Evolutionary conservation across 2,329 filamentous ascomycete species (phyloP).

Genomic region (Phoma sp.): DNA sequence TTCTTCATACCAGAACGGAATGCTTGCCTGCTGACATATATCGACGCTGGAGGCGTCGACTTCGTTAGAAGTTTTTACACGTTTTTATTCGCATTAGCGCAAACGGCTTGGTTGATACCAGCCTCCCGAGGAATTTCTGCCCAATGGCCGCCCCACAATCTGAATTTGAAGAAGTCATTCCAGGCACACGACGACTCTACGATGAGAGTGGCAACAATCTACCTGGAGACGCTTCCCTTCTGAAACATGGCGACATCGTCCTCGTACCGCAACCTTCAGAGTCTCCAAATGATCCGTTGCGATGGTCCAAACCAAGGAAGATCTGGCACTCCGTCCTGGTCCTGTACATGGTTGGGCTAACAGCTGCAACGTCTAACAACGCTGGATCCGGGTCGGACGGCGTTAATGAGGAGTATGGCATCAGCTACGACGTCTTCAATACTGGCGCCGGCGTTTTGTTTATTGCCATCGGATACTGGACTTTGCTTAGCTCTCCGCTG

Average conservation of each 20-base stretch:
- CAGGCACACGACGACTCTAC: constrained; percentile 26
- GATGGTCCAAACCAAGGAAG: constrained; percentile 58
- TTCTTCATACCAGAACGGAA: constrained; percentile 14
- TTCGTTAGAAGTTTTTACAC: constrained; percentile 18
- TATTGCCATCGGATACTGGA: constrained; percentile 28
- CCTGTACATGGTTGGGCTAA: constrained; percentile 25
- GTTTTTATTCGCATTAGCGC: constrained; percentile 14
- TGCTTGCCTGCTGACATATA: constrained; percentile 28
- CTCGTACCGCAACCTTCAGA: constrained; percentile 60
- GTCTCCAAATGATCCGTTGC: constrained; percentile 58
- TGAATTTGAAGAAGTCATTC: constrained; percentile 25
- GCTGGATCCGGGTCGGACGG: constrained; percentile 27
- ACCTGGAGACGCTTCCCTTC: constrained; percentile 31
- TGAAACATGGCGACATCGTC: constrained; percentile 48
- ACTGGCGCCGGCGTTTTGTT: constrained; percentile 27
- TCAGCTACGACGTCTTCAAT: constrained; percentile 29
- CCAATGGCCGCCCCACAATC: constrained; percentile 14
- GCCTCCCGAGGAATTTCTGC: background rate
- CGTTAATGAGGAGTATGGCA: constrained; percentile 27
- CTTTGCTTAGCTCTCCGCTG: constrained; percentile 25
- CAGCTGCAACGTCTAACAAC: constrained; percentile 29
- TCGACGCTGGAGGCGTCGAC: constrained; percentile 29
- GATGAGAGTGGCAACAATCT: constrained; percentile 36
- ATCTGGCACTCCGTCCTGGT: constrained; percentile 28
- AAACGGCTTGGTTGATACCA: constrained; percentile 4